Evolutionary conservation across 768 basidiomycete species (phyloP).

Genomic region (Phlebiopsis flavidoalba): DNA sequence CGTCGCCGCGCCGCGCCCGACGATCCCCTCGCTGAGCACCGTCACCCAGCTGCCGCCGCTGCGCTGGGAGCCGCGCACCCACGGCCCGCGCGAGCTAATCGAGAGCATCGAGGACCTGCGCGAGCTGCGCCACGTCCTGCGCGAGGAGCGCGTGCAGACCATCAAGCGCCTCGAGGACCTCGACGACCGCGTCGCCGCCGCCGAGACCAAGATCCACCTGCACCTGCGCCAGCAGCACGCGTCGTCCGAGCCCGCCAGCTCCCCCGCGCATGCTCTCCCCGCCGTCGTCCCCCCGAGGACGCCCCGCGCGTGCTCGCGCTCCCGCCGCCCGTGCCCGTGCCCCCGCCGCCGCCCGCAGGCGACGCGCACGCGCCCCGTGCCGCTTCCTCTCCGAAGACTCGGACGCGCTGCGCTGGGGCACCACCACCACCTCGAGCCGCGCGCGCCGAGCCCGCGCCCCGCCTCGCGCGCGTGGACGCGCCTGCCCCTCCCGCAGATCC

Average conservation of each 20-base stretch:
- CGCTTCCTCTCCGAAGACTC: no score
- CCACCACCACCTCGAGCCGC: no score
- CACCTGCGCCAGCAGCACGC: not conserved
- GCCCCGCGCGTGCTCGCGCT: not conserved
- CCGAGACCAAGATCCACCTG: not conserved
- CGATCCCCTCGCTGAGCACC: not conserved
- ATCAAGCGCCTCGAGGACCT: not conserved
- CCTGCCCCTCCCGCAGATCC: no score
- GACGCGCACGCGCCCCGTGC: no score
- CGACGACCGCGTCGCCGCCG: not conserved
- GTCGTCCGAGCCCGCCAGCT: not conserved
- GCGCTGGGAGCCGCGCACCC: not conserved
- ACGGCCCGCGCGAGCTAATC: not conserved
- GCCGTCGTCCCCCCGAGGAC: no score
- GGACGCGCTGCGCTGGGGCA: no score
- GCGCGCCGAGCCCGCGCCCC: no score
- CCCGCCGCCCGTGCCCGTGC: not conserved
- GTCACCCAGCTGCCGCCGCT: not conserved
- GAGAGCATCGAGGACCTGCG: not conserved
- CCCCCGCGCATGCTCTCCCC: not conserved
- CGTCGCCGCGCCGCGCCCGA: not conserved
- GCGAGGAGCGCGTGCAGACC: not conserved
- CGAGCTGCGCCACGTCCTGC: not conserved
- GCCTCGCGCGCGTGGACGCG: no score
- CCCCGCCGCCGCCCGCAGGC: no score